phyloP scores from a whole-genome alignment of 1,139 yeast genomes.

The Hemisphaericaspora subhashii region DNA sequence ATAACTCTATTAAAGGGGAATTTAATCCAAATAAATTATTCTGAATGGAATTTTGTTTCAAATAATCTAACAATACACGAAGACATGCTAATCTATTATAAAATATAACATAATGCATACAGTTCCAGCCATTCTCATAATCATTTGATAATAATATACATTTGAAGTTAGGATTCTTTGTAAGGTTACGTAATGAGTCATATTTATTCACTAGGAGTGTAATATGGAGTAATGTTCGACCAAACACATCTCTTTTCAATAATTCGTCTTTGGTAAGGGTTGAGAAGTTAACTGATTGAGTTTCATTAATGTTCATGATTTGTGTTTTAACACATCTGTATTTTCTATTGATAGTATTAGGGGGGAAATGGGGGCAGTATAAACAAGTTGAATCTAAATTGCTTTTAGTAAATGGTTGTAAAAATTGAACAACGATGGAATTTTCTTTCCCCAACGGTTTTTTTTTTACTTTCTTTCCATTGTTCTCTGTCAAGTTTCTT shows the following conservation, averaged over 20 bases:
- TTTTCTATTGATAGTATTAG: not conserved
- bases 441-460: too few relatives aligned
- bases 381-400: not conserved
- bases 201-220: slow-evolving; percentile 53
- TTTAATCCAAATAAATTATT: slow-evolving; percentile 20
- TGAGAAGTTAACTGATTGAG: slow-evolving; percentile 18
- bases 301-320: slow-evolving; percentile 14
- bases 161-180: slow-evolving; percentile 46
- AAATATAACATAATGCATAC: slow-evolving; percentile 68
- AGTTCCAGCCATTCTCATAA: slow-evolving; percentile 81
- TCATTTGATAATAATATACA: slow-evolving; percentile 49
- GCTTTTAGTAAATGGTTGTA: too few relatives aligned
- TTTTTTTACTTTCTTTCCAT: too few relatives aligned
- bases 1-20: slow-evolving; percentile 33
- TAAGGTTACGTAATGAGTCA: slow-evolving; percentile 45
- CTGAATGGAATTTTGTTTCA: slow-evolving; percentile 20
- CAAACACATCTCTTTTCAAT: slow-evolving; percentile 64
- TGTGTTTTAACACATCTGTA: slow-evolving; percentile 19
- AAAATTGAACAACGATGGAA: too few relatives aligned
- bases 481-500: too few relatives aligned
- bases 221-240: slow-evolving; percentile 66
- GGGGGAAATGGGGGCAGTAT: not conserved
- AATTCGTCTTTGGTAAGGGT: slow-evolving; percentile 45
- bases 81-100: slow-evolving; percentile 61
- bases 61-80: slow-evolving; percentile 44